Evolutionary conservation across 768 basidiomycete species (phyloP), one percentile per base, ranked within the genome.

Genomic region (Termitomyces sp.): DNA sequence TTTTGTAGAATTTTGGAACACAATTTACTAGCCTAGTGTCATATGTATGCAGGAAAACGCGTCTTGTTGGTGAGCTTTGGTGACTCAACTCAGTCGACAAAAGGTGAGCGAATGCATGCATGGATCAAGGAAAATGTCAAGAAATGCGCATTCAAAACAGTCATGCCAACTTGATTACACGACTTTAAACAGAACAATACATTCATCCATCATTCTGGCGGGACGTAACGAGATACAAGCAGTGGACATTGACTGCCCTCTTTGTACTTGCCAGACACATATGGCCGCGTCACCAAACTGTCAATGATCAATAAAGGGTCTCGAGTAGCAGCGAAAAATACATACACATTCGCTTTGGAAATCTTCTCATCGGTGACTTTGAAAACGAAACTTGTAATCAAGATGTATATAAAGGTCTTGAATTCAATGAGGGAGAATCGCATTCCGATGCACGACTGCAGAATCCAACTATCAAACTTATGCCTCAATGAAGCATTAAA

Each of bases 381-480:
- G 65, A 88, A 93, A 6, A 71, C 75, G 64, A 91, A 93, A 66
- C 82, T 79, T 13, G 84, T 85, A 46, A 93, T 63, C 23, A 93
- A 77, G 52, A 85, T 79, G 65, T 84, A 91, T 9, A 91, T 66
- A 68, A 93, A 86, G 0, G 82, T 79, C 73, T 93, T 93, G 63
- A 91, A 86, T 74, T 94, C 91, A 56, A 93, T 89, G 68, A 92
- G 74, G 5, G 91, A 89, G 70, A 94, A 91, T 26, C 86, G 83
- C 75, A 89, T 78, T 3, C 91, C 91, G 51, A 92, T 88, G 67
- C 92, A 93, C 1, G 89, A 88, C 91, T 93, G 55, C 54, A 60
- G 14, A 55, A 53, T 35, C 23, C 5, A 23, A 51, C 28, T n/a
- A 55, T 61, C 35, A 56, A 61, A 50, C 48, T 16, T 26, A 18